These are phyloP conservation scores for Citrus inodora DNA, from an alignment of 345 rosid species.

Conservation along the genomic window DNA sequence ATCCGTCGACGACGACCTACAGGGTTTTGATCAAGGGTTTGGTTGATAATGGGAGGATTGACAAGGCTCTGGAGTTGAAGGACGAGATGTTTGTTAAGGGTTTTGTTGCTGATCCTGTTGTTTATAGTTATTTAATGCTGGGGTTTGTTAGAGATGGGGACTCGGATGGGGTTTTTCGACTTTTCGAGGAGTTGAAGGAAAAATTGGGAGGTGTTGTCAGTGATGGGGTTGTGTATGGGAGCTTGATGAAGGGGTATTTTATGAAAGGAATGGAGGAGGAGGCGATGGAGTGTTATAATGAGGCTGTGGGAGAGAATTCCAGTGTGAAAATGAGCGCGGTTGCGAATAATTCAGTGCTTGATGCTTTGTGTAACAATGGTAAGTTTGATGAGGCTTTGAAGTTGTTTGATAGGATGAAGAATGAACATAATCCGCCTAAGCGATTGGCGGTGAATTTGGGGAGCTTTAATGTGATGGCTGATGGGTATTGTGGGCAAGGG, in stretches of 20 bases:
- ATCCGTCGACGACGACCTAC: slow-evolving; percentile 72
- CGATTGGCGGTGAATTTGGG: slow-evolving; percentile 67
- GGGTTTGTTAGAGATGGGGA: slow-evolving; percentile 55
- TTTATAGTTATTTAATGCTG: slow-evolving; percentile 70
- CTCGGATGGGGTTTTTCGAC: slow-evolving; percentile 54
- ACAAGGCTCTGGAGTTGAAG: slow-evolving; percentile 76
- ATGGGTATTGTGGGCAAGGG: slow-evolving; percentile 65
- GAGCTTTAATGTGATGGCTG: slow-evolving; percentile 78
- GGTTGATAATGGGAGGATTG: slow-evolving; percentile 73
- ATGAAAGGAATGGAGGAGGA: slow-evolving; percentile 67
- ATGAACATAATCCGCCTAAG: slow-evolving; percentile 68
- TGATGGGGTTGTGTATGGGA: slow-evolving; percentile 84
- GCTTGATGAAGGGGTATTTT: slow-evolving; percentile 75
- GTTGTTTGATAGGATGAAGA: slow-evolving; percentile 66
- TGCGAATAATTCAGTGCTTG: slow-evolving; percentile 68
- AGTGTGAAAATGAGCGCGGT: slow-evolving; percentile 61
- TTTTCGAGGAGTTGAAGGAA: slow-evolving; percentile 77
- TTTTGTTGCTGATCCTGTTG: slow-evolving; percentile 56
- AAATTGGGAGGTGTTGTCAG: slow-evolving; percentile 61
- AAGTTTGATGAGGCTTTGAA: slow-evolving; percentile 71
- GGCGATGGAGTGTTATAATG: slow-evolving; percentile 75
- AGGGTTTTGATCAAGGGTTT: slow-evolving; percentile 74
- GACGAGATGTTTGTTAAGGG: slow-evolving; percentile 68
- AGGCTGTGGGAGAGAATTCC: slow-evolving; percentile 48
- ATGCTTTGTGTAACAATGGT: slow-evolving; percentile 67